Conservation (phyloP, 352 stramenopile genomes). For the Phytophthora tentaculata region DNA sequence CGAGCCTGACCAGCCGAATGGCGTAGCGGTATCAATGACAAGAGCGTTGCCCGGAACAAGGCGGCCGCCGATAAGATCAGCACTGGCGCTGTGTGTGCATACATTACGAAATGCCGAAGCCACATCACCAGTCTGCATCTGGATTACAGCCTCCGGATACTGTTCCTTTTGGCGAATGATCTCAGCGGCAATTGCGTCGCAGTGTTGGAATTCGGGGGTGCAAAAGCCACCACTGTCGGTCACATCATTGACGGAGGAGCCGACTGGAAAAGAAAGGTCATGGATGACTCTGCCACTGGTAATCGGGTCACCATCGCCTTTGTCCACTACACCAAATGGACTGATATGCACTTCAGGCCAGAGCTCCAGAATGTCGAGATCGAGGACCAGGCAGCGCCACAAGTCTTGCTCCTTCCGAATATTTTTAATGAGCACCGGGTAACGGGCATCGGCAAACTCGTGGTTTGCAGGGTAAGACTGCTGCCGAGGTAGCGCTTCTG, state of each 20-base stretch:
- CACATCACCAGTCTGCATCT: constrained; percentile 4
- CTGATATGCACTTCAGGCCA: constrained; percentile 15
- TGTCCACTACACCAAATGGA: constrained; percentile 20
- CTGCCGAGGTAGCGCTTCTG: neutral
- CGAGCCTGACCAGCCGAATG: too few relatives aligned
- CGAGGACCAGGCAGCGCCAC: constrained; percentile 13
- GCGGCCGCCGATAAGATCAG: constrained; percentile 12
- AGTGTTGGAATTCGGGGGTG: neutral
- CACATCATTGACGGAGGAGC: neutral
- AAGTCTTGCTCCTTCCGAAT: constrained; percentile 17
- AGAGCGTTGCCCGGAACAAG: too few relatives aligned
- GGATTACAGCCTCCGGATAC: neutral
- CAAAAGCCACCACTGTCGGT: neutral
- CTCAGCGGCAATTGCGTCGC: neutral
- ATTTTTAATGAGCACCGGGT: constrained; percentile 20
- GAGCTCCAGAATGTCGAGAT: constrained; percentile 19
- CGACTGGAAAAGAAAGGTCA: neutral
- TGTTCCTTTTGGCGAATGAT: neutral
- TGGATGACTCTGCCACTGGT: constrained; percentile 15
- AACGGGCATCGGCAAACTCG: constrained; percentile 4
- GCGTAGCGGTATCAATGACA: too few relatives aligned
- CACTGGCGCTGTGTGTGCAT: constrained; percentile 2
- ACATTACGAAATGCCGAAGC: constrained; percentile 13
- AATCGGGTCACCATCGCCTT: neutral
- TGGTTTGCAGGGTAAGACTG: constrained; percentile 9